Conservation (phyloP, 257 asterid genomes). For the Cruciata laevipes region DNA sequence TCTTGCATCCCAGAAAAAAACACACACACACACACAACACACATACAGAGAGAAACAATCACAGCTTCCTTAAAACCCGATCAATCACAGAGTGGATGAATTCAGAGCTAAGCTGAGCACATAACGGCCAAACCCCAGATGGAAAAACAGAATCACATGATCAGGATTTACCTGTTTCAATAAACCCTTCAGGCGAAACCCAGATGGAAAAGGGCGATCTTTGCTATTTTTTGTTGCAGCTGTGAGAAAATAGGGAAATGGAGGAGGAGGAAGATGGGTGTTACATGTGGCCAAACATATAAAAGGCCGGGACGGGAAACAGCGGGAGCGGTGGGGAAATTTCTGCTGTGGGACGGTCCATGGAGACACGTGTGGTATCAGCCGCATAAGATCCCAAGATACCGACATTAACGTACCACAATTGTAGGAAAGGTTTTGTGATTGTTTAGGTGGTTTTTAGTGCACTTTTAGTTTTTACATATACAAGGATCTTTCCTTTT, state of each 20-base stretch:
- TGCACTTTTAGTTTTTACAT: neutral
- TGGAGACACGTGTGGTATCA: conserved; percentile 9
- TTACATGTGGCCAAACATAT: conserved; percentile 7
- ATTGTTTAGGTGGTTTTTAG: neutral
- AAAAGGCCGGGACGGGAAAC: neutral
- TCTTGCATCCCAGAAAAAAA: neutral
- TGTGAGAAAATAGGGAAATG: neutral
- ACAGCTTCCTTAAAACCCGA: neutral
- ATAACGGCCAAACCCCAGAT: neutral
- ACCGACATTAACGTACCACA: neutral
- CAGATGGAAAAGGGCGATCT: neutral
- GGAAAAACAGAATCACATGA: neutral
- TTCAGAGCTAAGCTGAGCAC: neutral
- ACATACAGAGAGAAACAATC: neutral
- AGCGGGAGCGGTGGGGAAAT: conserved; percentile 15
- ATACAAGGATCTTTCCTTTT: neutral
- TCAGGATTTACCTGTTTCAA: conserved; percentile 2
- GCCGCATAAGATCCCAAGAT: neutral
- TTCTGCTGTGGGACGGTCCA: neutral
- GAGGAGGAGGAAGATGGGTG: neutral
- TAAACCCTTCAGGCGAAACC: neutral
- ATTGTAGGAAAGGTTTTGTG: neutral
- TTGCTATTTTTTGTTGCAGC: neutral
- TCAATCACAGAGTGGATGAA: neutral
- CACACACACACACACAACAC: neutral